phyloP scores from a whole-genome alignment of 1,139 yeast genomes.

The Hemisphaericaspora lyxosophila region DNA sequence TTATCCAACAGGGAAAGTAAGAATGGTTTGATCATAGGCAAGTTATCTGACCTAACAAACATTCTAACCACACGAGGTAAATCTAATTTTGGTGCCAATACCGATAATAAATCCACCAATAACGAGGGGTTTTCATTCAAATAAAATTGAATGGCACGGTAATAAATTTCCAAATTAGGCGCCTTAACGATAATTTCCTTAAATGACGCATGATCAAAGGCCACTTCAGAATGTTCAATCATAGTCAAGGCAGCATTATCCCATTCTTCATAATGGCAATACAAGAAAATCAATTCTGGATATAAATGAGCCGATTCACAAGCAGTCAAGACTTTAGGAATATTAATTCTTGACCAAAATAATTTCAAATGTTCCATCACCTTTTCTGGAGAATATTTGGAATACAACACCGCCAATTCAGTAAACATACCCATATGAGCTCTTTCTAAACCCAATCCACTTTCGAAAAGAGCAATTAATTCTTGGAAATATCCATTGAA shows the following conservation, averaged over 20 bases:
- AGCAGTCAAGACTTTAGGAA: constrained; percentile 94
- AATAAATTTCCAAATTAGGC: constrained; percentile 92
- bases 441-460: constrained; percentile 93
- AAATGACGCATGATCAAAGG: constrained; percentile 91
- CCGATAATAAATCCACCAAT: constrained; percentile 81
- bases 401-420: constrained; percentile 85
- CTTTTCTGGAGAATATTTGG: constrained; percentile 86
- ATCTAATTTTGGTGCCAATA: constrained; percentile 87
- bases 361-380: constrained; percentile 95
- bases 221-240: constrained; percentile 92
- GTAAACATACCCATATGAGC: constrained; percentile 99
- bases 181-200: constrained; percentile 94
- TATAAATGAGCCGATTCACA: constrained; percentile 93
- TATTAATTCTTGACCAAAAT: constrained; percentile 97
- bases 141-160: constrained; percentile 95
- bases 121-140: constrained; percentile 89
- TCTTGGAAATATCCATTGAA: constrained; percentile 89
- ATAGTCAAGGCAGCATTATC: constrained; percentile 98
- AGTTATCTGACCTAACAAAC: constrained; percentile 91
- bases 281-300: constrained; percentile 93
- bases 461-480: constrained; percentile 87
- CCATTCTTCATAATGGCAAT: constrained; percentile 99
- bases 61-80: constrained; percentile 93
- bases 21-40: constrained; percentile 95
- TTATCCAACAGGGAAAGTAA: constrained; percentile 86